Conservation (phyloP, 2,329 filamentous ascomycete species). For the Exophiala oligosperma region DNA sequence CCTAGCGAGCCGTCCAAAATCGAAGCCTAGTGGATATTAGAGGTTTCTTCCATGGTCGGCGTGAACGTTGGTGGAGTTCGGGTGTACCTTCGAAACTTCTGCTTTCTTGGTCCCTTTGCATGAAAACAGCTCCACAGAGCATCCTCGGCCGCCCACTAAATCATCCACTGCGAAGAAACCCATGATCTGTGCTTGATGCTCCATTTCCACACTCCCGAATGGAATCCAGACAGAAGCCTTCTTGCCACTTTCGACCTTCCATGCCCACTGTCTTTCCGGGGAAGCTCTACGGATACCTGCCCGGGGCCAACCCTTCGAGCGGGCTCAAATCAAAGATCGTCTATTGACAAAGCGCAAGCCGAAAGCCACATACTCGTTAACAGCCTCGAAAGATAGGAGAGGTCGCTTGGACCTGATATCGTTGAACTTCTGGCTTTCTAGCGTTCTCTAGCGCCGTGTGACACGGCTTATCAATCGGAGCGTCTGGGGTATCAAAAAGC, state of each 20-base stretch:
- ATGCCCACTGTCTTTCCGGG: too few species aligned
- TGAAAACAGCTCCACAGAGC: not conserved
- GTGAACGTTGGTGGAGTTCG: not conserved
- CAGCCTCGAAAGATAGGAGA: not conserved
- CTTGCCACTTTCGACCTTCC: too few species aligned
- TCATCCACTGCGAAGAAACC: not conserved
- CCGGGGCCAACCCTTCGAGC: too few species aligned
- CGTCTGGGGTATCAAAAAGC: not conserved
- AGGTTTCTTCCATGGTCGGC: not conserved
- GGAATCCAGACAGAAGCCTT: too few species aligned
- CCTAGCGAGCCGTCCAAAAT: not conserved
- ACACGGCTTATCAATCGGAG: not conserved
- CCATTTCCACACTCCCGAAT: too few species aligned
- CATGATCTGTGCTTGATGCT: too few species aligned
- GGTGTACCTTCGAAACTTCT: not conserved
- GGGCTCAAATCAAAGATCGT: not conserved
- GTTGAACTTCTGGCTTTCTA: not conserved
- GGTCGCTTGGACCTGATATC: slow-evolving; percentile 1
- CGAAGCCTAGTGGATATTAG: too few species aligned
- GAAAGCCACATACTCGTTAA: not conserved
- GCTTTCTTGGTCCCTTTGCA: not conserved
- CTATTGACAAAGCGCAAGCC: not conserved
- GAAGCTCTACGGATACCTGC: too few species aligned
- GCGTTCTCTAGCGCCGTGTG: not conserved
- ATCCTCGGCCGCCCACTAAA: not conserved